Evolutionary conservation across 2,329 filamentous ascomycete species (phyloP), one percentile per base, ranked within the genome.

Genomic region (Colletotrichum godetiae): DNA sequence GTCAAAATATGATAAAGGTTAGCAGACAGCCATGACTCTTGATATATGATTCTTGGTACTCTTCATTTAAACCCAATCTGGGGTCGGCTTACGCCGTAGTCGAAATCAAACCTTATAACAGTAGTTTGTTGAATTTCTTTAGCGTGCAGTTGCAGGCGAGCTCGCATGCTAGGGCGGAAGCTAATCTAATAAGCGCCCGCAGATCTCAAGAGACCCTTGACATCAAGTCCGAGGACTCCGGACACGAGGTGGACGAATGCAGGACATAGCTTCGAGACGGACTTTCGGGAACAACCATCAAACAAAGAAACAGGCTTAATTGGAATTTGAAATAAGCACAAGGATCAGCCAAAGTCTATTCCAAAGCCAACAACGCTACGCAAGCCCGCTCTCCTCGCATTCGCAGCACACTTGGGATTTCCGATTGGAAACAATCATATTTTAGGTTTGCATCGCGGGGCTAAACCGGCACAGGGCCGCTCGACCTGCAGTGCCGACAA

Each of bases 311-410:
- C 59, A 70, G 31, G 10, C 29, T 62, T 37, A 67, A 24, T 31
- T 57, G 31, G 7, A 27, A 37, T 24, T 62, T 37, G 19, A 53
- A 31, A 52, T 37, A 35, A 29, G 22, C 12, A 13, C 70, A 56
- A 53, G 70, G 67, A 60, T 60, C 5, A 4, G 6, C 11, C 7
- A 60, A 71, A 66, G 60, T 29, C 35, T 61, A 62, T 66, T 62
- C n/a, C 19, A 12, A 24, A n/a, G 61, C 67, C 55, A 27, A n/a
- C 19, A 29, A 49, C 53, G 10, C n/a, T 35, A 15, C 2, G 12
- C 22, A 12, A 52, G 33, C 29, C 67, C 49, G 19, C 61, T 52
- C 27, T n/a, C 3, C 12, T 53, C 49, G 29, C n/a, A 31, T 19
- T 37, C 46, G 42, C 27, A 58, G 35, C 15, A 10, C 33, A 11